A percentile compares a stretch with the other conserved stretches of the same genome.
Conservation (phyloP, 208 protist species). For the Porcisia hertigi region DNA sequence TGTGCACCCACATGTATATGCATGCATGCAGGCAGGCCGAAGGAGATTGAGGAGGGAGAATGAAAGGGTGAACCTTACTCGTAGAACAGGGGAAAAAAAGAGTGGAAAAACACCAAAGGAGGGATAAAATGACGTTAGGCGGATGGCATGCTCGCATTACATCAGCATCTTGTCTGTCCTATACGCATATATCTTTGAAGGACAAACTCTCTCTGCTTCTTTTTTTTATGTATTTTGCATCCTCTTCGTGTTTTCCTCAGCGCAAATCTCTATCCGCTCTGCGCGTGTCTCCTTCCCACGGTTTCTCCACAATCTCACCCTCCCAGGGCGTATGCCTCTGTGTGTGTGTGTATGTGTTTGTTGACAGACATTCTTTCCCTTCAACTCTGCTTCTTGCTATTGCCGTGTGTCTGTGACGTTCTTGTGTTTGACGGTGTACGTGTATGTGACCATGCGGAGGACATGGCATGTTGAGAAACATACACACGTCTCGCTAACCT, state of each 20-base stretch:
- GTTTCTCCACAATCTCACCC: not conserved
- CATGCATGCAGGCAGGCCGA: not conserved
- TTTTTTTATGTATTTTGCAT: not conserved
- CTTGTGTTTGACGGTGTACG: not conserved
- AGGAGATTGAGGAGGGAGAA: not conserved
- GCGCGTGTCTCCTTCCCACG: not conserved
- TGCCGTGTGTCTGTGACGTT: not conserved
- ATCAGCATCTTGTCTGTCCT: not conserved
- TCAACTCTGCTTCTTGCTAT: not conserved
- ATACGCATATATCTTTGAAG: not conserved
- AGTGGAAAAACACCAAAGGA: not conserved
- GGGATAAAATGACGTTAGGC: not conserved
- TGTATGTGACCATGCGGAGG: not conserved
- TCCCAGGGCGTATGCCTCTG: not conserved
- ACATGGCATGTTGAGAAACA: not conserved
- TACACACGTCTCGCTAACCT: too few species aligned
- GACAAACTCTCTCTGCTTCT: not conserved
- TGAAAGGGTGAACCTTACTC: not conserved
- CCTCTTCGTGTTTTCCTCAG: not conserved
- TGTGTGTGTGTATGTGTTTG: conserved; percentile 3
- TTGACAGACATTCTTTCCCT: not conserved
- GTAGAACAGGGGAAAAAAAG: not conserved
- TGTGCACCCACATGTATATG: not conserved
- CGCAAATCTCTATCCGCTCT: too few species aligned
- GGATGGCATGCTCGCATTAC: not conserved